Evolutionary conservation across 345 rosid species (phyloP), one percentile per base, ranked within the genome.

Genomic region (Cardamine occulta): DNA sequence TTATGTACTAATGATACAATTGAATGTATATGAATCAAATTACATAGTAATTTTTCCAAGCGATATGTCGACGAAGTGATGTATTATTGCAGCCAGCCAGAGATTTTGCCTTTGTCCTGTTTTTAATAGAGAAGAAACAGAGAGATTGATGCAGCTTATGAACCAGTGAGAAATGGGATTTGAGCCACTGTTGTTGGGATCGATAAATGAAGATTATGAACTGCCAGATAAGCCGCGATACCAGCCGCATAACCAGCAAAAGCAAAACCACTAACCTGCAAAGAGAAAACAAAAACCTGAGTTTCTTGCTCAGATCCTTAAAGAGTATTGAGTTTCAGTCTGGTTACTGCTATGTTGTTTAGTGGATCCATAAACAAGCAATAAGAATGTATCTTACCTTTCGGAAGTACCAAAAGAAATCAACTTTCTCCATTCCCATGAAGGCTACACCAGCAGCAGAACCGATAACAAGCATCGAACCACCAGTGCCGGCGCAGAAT

Each of bases 401-500:
- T 31, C 88, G 86, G 31, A 94, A 70, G 74, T 94, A 94, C 98
- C 97, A 94, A 66, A 94, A 91, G 92, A 94, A 94, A 80, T 94
- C 95, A 15, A 91, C 87, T 82, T 91, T 90, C 76, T 94, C 98
- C 97, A 91, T 94, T n/a, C 98, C 98, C 98, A 90, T 94, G 74
- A 74, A 88, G 21, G 98, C 98, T 19, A 94, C 98, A 78, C 98
- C 98, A 63, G 97, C 96, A 2, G 98, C 98, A 17, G 98, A 94
- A 39, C 97, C 98, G 34, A 94, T 88, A 54, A 93, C 69, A 5
- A 91, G 91, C 94, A 89, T 91, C 44, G 97, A 94, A 55, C 98
- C 98, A 69, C 98, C 98, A 2, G 97, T 90, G 39, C 98, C 96
- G 3, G 96, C 97, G 39, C 98, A 94, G 74, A 45, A 94, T n/a